A percentile compares a stretch with the other conserved stretches of the same genome.
phyloP scores from a whole-genome alignment of 2,329 filamentous ascomycete genomes.

The Aspergillus floridensis region DNA sequence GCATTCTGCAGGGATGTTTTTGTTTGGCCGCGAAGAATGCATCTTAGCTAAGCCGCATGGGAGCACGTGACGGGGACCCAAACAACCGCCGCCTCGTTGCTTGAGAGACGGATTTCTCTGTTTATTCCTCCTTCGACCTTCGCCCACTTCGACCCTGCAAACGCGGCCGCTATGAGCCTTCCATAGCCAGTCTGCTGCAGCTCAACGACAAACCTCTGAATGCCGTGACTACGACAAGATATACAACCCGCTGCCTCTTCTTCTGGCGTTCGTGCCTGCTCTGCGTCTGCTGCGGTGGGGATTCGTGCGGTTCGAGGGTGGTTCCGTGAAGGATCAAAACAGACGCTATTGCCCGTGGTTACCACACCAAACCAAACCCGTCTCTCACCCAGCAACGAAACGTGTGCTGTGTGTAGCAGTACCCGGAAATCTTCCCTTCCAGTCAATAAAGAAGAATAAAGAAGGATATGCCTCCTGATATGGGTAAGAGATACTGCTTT shows the following conservation, averaged over 20 bases:
- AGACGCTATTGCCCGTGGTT: conserved; percentile 29
- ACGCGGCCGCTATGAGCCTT: conserved; percentile 25
- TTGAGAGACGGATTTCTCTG: conserved; percentile 43
- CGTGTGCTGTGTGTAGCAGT: conserved; percentile 16
- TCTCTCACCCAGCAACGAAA: conserved; percentile 22
- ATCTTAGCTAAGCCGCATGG: conserved; percentile 17
- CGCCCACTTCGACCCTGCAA: conserved; percentile 15
- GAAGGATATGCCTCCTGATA: conserved; percentile 32
- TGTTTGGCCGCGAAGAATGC: conserved; percentile 19
- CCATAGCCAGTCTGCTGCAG: conserved; percentile 17
- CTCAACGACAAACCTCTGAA: conserved; percentile 5
- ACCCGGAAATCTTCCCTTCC: conserved; percentile 7
- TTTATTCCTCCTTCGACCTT: conserved; percentile 34
- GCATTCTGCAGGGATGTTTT: conserved; percentile 4
- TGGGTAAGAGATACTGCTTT: conserved; percentile 28
- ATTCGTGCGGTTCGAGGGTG: conserved; percentile 22
- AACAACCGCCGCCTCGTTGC: conserved; percentile 35
- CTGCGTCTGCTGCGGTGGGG: conserved; percentile 12
- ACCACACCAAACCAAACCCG: conserved; percentile 16
- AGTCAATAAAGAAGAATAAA: conserved; percentile 7
- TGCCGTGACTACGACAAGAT: conserved; percentile 11
- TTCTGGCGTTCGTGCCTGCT: neutral
- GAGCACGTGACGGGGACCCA: conserved; percentile 32
- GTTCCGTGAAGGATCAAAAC: conserved; percentile 28
- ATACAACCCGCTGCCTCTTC: neutral